Percentiles rank a stretch among this genome's conserved stretches.
Evolutionary conservation across 352 stramenopile genomes (phyloP).

Genomic region (Phytopythium chamaehyphon): DNA sequence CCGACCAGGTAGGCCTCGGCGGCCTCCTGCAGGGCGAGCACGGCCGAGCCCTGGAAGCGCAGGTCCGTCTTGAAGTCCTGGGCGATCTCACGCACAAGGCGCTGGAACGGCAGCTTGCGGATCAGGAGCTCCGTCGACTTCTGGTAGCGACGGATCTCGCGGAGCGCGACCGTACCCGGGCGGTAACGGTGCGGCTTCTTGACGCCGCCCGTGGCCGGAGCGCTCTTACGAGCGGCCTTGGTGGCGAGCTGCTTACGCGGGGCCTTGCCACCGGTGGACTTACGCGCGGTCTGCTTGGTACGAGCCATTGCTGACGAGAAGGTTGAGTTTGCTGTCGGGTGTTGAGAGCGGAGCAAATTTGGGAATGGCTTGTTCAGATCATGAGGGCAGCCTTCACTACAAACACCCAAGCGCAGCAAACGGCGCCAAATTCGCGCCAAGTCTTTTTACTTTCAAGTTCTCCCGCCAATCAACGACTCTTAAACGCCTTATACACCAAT

Average conservation of each 20-base stretch:
- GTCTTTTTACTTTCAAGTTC: neutral
- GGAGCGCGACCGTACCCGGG: conserved; percentile 88
- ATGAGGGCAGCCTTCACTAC: neutral
- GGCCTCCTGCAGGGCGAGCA: conserved; percentile 86
- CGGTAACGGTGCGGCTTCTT: conserved; percentile 92
- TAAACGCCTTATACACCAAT: conserved; percentile 9
- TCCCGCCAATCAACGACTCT: conserved; percentile 17
- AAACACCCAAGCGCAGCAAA: conserved; percentile 2
- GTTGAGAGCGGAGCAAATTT: conserved; percentile 48
- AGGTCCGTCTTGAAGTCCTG: conserved; percentile 88
- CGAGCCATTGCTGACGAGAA: conserved; percentile 74
- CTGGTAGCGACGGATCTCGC: conserved; percentile 98
- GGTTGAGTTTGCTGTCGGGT: conserved; percentile 17
- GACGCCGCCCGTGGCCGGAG: conserved; percentile 87
- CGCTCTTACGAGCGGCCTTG: conserved; percentile 92
- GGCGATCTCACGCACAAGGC: conserved; percentile 92
- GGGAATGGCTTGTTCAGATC: conserved; percentile 40
- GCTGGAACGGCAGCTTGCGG: conserved; percentile 95
- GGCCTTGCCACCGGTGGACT: conserved; percentile 93
- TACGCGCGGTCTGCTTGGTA: conserved; percentile 96
- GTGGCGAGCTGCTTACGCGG: conserved; percentile 92
- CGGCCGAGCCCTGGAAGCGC: conserved; percentile 84
- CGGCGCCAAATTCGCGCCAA: neutral
- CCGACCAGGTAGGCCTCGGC: conserved; percentile 82
- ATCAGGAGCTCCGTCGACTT: conserved; percentile 95